phyloP scores from a whole-genome alignment of 495 filamentous ascomycete genomes.

The Hapsidospora chrysogenum region DNA sequence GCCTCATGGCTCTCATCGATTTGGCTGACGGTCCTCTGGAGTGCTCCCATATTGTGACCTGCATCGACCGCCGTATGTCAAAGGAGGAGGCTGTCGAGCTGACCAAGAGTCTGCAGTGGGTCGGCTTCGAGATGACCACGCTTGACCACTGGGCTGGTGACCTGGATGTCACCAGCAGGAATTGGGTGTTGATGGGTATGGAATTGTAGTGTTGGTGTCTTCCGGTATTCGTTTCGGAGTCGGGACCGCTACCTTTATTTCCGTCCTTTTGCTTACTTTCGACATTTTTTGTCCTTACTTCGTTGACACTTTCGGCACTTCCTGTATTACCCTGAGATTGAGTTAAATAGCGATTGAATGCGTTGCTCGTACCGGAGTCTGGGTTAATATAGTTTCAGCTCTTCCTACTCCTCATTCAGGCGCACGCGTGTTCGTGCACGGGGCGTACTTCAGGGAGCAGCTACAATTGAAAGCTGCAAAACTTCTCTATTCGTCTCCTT shows the following conservation, averaged over 20 bases:
- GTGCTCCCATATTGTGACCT: slow-evolving; percentile 65
- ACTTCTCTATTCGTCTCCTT: no score
- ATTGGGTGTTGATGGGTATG: slow-evolving; percentile 77
- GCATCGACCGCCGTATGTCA: slow-evolving; percentile 50
- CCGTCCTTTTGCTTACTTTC: slow-evolving; percentile 5
- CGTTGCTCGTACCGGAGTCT: neutral
- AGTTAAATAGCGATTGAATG: neutral
- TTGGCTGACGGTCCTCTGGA: slow-evolving; percentile 55
- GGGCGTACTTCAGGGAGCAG: no score
- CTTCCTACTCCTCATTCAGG: no score
- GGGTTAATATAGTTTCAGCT: neutral
- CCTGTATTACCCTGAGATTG: neutral
- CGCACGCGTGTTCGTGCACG: no score
- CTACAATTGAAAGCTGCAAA: no score
- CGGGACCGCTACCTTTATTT: slow-evolving; percentile 7
- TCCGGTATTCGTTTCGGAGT: slow-evolving; percentile 1
- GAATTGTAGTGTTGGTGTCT: slow-evolving; percentile 57
- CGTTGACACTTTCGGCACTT: neutral
- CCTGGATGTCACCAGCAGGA: slow-evolving; percentile 41
- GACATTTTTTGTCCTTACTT: slow-evolving; percentile 5
- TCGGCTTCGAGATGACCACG: slow-evolving; percentile 70
- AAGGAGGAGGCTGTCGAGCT: slow-evolving; percentile 43
- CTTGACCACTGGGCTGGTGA: slow-evolving; percentile 51
- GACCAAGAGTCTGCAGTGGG: slow-evolving; percentile 75
- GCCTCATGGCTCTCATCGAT: slow-evolving; percentile 82